A percentile compares a stretch with the other conserved stretches of the same genome.
phyloP scores from a whole-genome alignment of 106 monocot species.

The Ottelia alismoides region DNA sequence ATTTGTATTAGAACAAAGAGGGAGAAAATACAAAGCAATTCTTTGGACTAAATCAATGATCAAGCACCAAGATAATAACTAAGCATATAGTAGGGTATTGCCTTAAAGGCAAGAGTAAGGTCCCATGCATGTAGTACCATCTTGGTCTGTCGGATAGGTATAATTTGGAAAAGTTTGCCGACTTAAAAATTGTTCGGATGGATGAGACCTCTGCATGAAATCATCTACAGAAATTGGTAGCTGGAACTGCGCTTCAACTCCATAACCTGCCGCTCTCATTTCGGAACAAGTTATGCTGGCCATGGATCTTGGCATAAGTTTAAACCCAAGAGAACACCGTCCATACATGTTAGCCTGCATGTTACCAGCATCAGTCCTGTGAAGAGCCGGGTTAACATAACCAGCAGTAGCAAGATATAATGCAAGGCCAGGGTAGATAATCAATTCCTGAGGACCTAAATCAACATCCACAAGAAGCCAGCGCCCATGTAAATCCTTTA shows the following conservation, averaged over 20 bases:
- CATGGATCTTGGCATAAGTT: slow-evolving; percentile 90
- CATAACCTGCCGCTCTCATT: slow-evolving; percentile 90
- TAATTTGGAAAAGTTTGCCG: slow-evolving; percentile 38
- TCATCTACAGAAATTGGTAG: slow-evolving; percentile 70
- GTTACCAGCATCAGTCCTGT: slow-evolving; percentile 37
- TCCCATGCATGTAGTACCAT: no score
- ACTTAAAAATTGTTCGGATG: slow-evolving; percentile 47
- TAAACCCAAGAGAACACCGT: slow-evolving; percentile 72
- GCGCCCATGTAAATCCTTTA: slow-evolving; percentile 71
- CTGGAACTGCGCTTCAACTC: slow-evolving; percentile 84
- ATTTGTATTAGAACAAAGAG: no score
- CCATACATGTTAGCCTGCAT: slow-evolving; percentile 70
- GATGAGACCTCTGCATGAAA: slow-evolving; percentile 81
- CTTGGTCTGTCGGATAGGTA: slow-evolving; percentile 36
- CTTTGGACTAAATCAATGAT: no score
- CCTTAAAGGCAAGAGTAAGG: no score
- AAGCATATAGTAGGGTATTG: no score
- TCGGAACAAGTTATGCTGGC: slow-evolving; percentile 74
- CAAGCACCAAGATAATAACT: no score
- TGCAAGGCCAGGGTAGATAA: slow-evolving; percentile 83
- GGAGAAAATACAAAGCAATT: no score
- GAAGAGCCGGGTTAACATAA: slow-evolving; percentile 62
- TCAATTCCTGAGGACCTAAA: slow-evolving; percentile 65
- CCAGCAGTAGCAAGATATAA: slow-evolving; percentile 93
- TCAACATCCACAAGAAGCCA: slow-evolving; percentile 84